These are phyloP conservation scores for Trichoderma sp. DNA, from an alignment of 2,329 filamentous ascomycete species.

Conservation along the genomic window DNA sequence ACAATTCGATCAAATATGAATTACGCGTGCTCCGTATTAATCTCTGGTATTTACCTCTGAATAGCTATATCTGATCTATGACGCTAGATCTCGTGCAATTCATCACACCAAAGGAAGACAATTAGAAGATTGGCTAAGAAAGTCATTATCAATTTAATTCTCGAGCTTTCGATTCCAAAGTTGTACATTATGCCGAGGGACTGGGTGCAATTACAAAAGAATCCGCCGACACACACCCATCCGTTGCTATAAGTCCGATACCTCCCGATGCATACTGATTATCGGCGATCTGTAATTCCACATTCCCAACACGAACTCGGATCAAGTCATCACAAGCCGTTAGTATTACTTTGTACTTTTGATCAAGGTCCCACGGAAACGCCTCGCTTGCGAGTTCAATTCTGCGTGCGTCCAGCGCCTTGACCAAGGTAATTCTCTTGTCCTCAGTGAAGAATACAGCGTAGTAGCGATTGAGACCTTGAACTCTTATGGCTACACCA, in stretches of 20 bases:
- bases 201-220: background rate
- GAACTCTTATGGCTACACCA: constrained; percentile 29
- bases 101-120: background rate
- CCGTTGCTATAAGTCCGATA: constrained; percentile 19
- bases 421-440: constrained; percentile 19
- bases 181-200: background rate
- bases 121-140: background rate
- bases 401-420: constrained; percentile 14
- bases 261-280: constrained; percentile 13
- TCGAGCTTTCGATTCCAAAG: background rate
- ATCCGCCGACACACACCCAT: constrained; percentile 18
- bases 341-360: background rate
- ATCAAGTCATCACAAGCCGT: background rate
- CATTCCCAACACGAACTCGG: background rate
- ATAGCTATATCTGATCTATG: background rate
- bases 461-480: constrained; percentile 34
- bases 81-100: background rate
- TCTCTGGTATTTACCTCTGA: background rate
- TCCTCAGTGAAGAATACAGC: constrained; percentile 25
- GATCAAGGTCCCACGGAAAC: constrained; percentile 16
- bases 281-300: constrained; percentile 6
- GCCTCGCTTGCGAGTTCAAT: background rate
- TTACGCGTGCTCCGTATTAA: background rate
- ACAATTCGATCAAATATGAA: too few species aligned
- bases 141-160: background rate